phyloP scores from a whole-genome alignment of 306 rosid species.

The Glycine soja region DNA sequence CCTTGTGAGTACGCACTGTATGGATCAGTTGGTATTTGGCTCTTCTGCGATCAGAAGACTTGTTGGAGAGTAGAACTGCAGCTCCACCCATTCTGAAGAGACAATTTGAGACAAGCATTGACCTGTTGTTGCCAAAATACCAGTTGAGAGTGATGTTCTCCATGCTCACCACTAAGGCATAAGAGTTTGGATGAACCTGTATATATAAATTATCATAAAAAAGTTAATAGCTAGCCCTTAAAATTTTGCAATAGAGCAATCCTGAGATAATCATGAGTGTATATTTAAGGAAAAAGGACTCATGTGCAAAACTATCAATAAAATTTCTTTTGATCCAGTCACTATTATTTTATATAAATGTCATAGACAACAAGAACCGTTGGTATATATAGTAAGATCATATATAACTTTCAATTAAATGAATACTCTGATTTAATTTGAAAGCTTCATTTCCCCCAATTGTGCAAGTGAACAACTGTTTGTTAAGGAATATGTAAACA shows the following conservation, averaged over 20 bases:
- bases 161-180: conserved; percentile 89
- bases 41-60: conserved; percentile 55
- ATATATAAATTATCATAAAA: background rate
- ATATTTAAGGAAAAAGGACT: background rate
- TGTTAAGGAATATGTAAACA: background rate
- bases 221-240: background rate
- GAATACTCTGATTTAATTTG: background rate
- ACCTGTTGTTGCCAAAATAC: conserved; percentile 80
- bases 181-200: conserved; percentile 79
- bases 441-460: conserved; percentile 4
- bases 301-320: background rate
- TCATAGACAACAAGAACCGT: background rate
- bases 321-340: background rate
- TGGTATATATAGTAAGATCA: conserved; percentile 3
- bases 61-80: conserved; percentile 79
- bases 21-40: conserved; percentile 85
- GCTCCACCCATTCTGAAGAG: conserved; percentile 85
- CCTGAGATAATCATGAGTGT: background rate
- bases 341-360: background rate
- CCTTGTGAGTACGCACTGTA: conserved; percentile 81
- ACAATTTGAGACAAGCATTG: conserved; percentile 87
- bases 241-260: background rate
- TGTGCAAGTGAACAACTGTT: conserved; percentile 21
- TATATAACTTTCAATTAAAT: background rate
- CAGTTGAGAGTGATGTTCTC: conserved; percentile 91